A percentile compares a stretch with the other conserved stretches of the same genome.
phyloP scores from a whole-genome alignment of 768 basidiomycete species.

The Tricholoma matsutake region DNA sequence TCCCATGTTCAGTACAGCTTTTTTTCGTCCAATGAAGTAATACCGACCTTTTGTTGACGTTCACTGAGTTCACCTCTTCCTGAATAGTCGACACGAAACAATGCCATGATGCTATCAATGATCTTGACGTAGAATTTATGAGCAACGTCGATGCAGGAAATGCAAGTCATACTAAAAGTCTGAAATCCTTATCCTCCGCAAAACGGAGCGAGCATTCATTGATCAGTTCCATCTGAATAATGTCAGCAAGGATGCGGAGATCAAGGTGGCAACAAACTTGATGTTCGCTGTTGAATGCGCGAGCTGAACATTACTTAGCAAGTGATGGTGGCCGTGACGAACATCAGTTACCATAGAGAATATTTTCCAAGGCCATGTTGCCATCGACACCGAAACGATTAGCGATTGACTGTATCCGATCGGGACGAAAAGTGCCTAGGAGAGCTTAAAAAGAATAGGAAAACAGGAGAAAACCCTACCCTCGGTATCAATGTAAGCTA shows the following conservation, averaged over 20 bases:
- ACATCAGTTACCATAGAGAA: constrained; percentile 67
- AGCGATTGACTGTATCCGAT: constrained; percentile 87
- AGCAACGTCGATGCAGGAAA: background rate
- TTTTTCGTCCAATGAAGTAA: background rate
- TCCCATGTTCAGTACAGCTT: constrained; percentile 11
- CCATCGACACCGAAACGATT: constrained; percentile 94
- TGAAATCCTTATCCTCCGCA: constrained; percentile 85
- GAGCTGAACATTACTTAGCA: constrained; percentile 45
- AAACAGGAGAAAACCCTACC: constrained; percentile 33
- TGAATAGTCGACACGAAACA: constrained; percentile 91
- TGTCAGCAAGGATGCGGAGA: constrained; percentile 2
- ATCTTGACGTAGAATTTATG: constrained; percentile 49
- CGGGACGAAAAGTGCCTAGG: constrained; percentile 89
- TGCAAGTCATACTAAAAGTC: constrained; percentile 50
- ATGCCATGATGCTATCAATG: constrained; percentile 95
- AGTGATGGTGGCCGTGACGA: background rate
- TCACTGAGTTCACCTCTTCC: constrained; percentile 94
- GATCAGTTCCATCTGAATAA: constrained; percentile 79
- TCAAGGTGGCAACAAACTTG: constrained; percentile 47
- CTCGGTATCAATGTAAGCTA: constrained; percentile 92
- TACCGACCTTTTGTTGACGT: constrained; percentile 81
- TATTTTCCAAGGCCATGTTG: constrained; percentile 82
- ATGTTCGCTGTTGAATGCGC: constrained; percentile 91
- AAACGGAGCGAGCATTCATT: constrained; percentile 86
- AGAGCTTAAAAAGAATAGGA: constrained; percentile 13